Percentiles rank a stretch among this genome's conserved stretches.
phyloP scores from a whole-genome alignment of 2,329 filamentous ascomycete species.

The Orbilia javanica region DNA sequence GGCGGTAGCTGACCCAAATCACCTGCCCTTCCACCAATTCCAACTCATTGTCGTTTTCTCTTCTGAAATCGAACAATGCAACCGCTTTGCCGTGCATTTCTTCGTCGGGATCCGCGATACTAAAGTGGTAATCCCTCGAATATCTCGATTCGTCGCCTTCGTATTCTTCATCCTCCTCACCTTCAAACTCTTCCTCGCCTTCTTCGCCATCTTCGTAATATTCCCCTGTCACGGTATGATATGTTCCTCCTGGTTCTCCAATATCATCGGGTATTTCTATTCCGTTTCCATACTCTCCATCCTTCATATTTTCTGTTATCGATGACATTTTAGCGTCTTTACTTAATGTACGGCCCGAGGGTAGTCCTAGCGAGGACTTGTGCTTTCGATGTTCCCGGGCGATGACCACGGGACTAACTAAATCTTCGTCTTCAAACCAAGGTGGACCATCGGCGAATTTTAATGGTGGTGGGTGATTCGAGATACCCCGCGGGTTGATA shows the following conservation, averaged over 20 bases:
- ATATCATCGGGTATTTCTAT: constrained; percentile 44
- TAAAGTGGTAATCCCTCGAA: constrained; percentile 92
- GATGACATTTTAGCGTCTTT: constrained; percentile 57
- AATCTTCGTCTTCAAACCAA: constrained; percentile 94
- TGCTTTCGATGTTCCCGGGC: constrained; percentile 87
- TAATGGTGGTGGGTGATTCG: constrained; percentile 81
- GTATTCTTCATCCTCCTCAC: constrained; percentile 68
- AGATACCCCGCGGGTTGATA: constrained; percentile 64
- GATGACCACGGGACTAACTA: constrained; percentile 88
- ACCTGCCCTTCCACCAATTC: constrained; percentile 93
- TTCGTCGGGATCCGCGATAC: constrained; percentile 93
- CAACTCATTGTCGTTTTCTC: constrained; percentile 96
- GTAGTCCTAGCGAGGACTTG: constrained; percentile 73
- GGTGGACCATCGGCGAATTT: constrained; percentile 89
- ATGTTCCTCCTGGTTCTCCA: constrained; percentile 54
- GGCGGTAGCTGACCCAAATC: constrained; percentile 94
- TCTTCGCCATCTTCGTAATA: constrained; percentile 55
- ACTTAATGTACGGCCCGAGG: constrained; percentile 41
- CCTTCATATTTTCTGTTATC: constrained; percentile 57
- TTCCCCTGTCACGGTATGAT: constrained; percentile 46
- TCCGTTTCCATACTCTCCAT: constrained; percentile 49
- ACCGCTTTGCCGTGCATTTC: constrained; percentile 98
- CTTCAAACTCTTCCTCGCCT: constrained; percentile 60
- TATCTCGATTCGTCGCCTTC: constrained; percentile 79
- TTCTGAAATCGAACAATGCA: constrained; percentile 91